phyloP scores from a whole-genome alignment of 371 early-diverging fungal genomes.

The Rhizopus sp. region DNA sequence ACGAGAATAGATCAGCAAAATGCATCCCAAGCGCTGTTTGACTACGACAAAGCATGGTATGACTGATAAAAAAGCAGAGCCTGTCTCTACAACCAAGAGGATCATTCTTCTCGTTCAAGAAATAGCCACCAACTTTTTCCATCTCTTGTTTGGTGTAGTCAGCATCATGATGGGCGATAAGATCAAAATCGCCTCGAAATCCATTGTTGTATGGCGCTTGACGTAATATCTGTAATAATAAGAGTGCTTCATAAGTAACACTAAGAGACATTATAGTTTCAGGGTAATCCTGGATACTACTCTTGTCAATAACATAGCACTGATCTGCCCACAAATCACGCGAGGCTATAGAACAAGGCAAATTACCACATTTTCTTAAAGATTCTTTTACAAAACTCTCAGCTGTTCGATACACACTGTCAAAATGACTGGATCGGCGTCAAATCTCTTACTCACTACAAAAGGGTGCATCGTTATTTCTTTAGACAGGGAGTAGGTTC shows the following conservation, averaged over 20 bases:
- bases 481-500: neutral
- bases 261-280: too few species aligned
- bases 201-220: conserved; percentile 13
- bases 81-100: too few species aligned
- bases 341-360: conserved; percentile 7
- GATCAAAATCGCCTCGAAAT: conserved; percentile 14
- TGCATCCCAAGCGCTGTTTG: too few species aligned
- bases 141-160: too few species aligned
- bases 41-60: too few species aligned
- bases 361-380: conserved; percentile 8
- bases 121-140: too few species aligned
- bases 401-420: conserved; percentile 11
- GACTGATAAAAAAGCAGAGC: too few species aligned
- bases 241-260: conserved; percentile 9
- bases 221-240: conserved; percentile 10
- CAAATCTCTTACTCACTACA: conserved; percentile 11
- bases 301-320: conserved; percentile 11
- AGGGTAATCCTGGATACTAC: conserved; percentile 9
- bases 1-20: too few species aligned
- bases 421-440: conserved; percentile 8
- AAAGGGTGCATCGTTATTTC: conserved; percentile 6
- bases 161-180: conserved; percentile 14
- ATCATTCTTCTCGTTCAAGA: too few species aligned
- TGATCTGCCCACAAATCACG: conserved; percentile 13
- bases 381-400: conserved; percentile 1